These are phyloP conservation scores for Pseudognaphalium luteoalbum DNA, from an alignment of 129 eudicot genomes.

Conservation along the genomic window DNA sequence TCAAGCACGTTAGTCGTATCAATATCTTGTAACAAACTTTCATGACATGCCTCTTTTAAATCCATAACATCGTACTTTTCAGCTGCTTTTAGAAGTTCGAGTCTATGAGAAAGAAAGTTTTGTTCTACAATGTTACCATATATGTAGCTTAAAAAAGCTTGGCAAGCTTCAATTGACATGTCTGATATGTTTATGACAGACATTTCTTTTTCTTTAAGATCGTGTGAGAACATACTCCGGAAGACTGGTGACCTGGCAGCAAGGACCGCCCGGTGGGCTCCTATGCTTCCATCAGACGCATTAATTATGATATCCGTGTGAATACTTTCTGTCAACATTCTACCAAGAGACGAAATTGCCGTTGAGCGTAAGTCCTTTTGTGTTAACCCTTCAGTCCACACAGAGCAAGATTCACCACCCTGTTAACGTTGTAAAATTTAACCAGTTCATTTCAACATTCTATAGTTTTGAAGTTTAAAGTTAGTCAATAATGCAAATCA, in stretches of 20 bases:
- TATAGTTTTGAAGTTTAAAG: not conserved
- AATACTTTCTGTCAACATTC: slow-evolving; percentile 82
- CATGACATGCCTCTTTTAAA: slow-evolving; percentile 87
- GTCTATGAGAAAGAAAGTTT: slow-evolving; percentile 66
- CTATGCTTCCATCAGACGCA: slow-evolving; percentile 68
- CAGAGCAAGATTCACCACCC: slow-evolving; percentile 75
- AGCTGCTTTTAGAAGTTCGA: slow-evolving; percentile 83
- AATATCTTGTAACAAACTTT: slow-evolving; percentile 79
- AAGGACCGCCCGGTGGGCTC: slow-evolving; percentile 92
- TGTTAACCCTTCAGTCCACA: slow-evolving; percentile 62
- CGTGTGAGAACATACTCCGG: slow-evolving; percentile 88
- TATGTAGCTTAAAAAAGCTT: slow-evolving; percentile 64
- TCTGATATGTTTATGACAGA: slow-evolving; percentile 73
- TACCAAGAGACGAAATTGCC: slow-evolving; percentile 63
- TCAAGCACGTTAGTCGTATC: slow-evolving; percentile 83
- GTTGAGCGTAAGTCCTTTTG: slow-evolving; percentile 50
- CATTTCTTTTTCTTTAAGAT: slow-evolving; percentile 81
- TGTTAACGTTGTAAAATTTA: slow-evolving; percentile 23
- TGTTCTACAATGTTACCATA: slow-evolving; percentile 64
- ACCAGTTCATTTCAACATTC: not conserved
- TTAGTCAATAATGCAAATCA: not conserved
- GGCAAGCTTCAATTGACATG: slow-evolving; percentile 84
- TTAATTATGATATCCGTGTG: slow-evolving; percentile 82
- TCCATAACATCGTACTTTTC: slow-evolving; percentile 83
- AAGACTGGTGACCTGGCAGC: slow-evolving; percentile 91